Percentiles rank a stretch among this genome's conserved stretches.
Conservation (phyloP, 257 asterid genomes). For the Salvia splendens region DNA sequence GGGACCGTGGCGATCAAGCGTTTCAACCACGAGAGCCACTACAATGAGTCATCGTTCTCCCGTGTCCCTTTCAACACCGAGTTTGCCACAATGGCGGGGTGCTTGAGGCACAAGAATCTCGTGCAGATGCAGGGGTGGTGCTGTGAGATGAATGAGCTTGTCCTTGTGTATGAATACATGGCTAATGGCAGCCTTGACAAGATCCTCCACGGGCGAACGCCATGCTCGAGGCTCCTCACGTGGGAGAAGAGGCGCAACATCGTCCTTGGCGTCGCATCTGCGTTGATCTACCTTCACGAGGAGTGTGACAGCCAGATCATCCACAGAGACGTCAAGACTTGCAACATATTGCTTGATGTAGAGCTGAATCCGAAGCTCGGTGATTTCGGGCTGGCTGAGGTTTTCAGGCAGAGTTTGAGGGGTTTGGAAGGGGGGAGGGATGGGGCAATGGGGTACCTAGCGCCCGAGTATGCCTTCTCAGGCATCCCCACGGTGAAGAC, state of each 20-base stretch:
- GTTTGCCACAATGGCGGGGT: constrained; percentile 74
- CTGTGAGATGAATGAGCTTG: constrained; percentile 71
- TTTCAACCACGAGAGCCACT: constrained; percentile 45
- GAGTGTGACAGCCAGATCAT: constrained; percentile 74
- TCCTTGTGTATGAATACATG: constrained; percentile 72
- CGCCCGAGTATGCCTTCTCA: constrained; percentile 71
- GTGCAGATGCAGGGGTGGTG: constrained; percentile 87
- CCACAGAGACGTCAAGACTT: constrained; percentile 75
- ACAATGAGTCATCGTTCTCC: constrained; percentile 41
- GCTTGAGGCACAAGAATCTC: constrained; percentile 75
- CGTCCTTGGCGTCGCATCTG: constrained; percentile 63
- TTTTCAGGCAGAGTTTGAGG: constrained; percentile 48
- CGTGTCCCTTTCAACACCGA: constrained; percentile 61
- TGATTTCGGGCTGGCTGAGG: constrained; percentile 80
- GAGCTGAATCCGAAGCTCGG: constrained; percentile 74
- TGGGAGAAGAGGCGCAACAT: constrained; percentile 71
- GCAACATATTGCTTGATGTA: constrained; percentile 67
- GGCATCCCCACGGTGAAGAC: constrained; percentile 68
- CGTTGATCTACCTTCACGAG: constrained; percentile 73
- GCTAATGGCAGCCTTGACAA: constrained; percentile 68
- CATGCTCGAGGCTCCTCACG: constrained; percentile 42
- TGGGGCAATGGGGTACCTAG: constrained; percentile 84
- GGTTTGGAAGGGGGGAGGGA: constrained; percentile 50
- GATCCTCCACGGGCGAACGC: constrained; percentile 41
- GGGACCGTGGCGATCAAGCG: constrained; percentile 77